Evolutionary conservation across 495 filamentous ascomycete genomes (phyloP), one percentile per base, ranked within the genome.

Genomic region (Aspergillus asperescens): DNA sequence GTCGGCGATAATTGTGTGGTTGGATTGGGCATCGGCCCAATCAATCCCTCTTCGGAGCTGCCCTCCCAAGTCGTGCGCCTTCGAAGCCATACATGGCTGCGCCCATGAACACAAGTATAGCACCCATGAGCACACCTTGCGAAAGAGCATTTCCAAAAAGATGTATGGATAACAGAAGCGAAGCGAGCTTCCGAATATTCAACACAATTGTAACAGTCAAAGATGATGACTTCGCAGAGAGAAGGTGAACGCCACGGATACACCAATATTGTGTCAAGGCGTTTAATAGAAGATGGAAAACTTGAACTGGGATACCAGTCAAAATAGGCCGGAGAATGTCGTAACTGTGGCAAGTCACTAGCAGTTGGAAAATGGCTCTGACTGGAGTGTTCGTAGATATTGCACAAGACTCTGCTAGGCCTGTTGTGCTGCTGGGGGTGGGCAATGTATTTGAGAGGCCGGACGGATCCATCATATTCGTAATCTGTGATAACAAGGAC

Each of bases 131-230:
- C 37, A 96, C 92, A 31, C 88, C 84, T 3, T 74, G 67, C 0
- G 82, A 79, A 56, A 98, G 68, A 27, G 78, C 62, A 62, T 97
- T 96, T 7, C 92, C 93, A 69, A 98, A 98, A 3, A 97, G 65
- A 76, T 87, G 90, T 54, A 96, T 90, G 53, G 92, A 96, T 32
- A 97, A 61, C 54, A 96, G 65, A 49, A 97, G 77, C 53, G 89
- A 94, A 16, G 94, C 84, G n/a, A 98, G 75, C 68, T 98, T 98
- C 59, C 93, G 79, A 42, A 98, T 85, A 65, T 97, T 98, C 22
- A 98, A 77, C 27, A 96, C 88, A 35, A 98, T 93, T 1, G 92
- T 96, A 13, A 98, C 93, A 0, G 92, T 96, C 44, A 98, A 74
- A 0, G 93, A 95, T 13, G 92, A 90, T 3, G 88, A 86, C 39